These are phyloP conservation scores for Trametes maxima DNA, from an alignment of 768 basidiomycete species.

Conservation along the genomic window DNA sequence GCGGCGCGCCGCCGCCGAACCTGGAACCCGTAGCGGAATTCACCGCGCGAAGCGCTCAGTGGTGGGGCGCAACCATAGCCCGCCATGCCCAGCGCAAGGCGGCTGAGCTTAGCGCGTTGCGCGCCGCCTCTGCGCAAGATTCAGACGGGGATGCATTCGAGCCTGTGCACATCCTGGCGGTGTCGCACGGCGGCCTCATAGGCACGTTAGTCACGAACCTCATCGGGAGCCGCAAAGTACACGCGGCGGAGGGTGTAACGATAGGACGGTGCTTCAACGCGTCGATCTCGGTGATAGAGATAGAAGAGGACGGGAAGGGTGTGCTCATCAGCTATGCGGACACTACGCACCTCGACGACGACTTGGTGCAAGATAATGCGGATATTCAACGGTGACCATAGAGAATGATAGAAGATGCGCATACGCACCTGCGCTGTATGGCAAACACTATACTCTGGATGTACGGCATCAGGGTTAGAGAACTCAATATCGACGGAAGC, in stretches of 20 bases:
- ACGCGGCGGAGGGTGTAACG: slow-evolving; percentile 37
- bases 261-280: slow-evolving; percentile 49
- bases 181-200: slow-evolving; percentile 71
- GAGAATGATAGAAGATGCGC: not conserved
- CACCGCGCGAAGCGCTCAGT: slow-evolving; percentile 49
- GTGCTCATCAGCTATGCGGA: slow-evolving; percentile 56
- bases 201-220: slow-evolving; percentile 51
- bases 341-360: slow-evolving; percentile 50
- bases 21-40: slow-evolving; percentile 46
- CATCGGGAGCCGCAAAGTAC: slow-evolving; percentile 43
- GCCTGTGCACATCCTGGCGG: slow-evolving; percentile 54
- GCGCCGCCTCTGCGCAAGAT: not conserved
- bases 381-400: slow-evolving; percentile 40
- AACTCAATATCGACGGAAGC: too few species aligned
- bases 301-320: slow-evolving; percentile 43
- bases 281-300: slow-evolving; percentile 61
- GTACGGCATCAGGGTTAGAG: not conserved
- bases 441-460: too few species aligned
- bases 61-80: slow-evolving; percentile 61
- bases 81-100: slow-evolving; percentile 27
- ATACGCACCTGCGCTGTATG: not conserved
- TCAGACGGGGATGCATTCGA: slow-evolving; percentile 3
- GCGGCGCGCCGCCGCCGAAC: slow-evolving; percentile 22
- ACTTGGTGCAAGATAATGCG: slow-evolving; percentile 49
- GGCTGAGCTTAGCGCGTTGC: slow-evolving; percentile 1